A percentile compares a stretch with the other conserved stretches of the same genome.
Evolutionary conservation across 768 basidiomycete species (phyloP).

Genomic region (Suillus spraguei): DNA sequence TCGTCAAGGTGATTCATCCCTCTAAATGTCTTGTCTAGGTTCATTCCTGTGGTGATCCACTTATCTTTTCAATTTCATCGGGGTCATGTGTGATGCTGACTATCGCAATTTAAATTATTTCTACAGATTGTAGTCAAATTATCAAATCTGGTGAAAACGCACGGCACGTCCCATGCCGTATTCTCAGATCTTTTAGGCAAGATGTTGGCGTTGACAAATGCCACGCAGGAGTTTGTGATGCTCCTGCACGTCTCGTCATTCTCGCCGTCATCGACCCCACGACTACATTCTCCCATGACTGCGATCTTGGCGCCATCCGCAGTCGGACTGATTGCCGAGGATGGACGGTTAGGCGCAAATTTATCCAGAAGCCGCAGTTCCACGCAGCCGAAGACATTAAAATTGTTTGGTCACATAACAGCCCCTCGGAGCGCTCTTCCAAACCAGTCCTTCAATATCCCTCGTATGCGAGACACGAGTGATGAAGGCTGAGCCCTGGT

Average conservation of each 20-base stretch:
- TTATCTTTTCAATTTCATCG: neutral
- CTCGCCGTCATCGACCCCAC: constrained; percentile 55
- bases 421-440: constrained; percentile 57
- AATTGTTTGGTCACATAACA: constrained; percentile 33
- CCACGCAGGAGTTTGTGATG: constrained; percentile 87
- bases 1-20: constrained; percentile 68
- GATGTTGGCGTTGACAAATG: constrained; percentile 77
- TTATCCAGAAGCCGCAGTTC: constrained; percentile 63
- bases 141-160: constrained; percentile 70
- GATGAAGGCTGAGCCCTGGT: constrained; percentile 35
- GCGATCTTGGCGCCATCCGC: constrained; percentile 28
- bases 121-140: constrained; percentile 73
- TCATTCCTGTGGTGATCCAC: neutral
- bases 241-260: constrained; percentile 85
- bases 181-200: constrained; percentile 64
- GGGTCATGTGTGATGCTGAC: neutral
- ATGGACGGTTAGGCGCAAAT: constrained; percentile 52
- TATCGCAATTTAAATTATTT: neutral
- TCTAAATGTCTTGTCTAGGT: neutral
- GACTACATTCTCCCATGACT: constrained; percentile 63
- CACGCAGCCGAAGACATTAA: constrained; percentile 46
- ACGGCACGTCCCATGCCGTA: constrained; percentile 57
- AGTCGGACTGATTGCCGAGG: constrained; percentile 37
- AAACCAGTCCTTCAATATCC: constrained; percentile 48
- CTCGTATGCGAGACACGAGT: constrained; percentile 25